Evolutionary conservation across 208 protist species (phyloP).

Genomic region (Naegleria gruberi): DNA sequence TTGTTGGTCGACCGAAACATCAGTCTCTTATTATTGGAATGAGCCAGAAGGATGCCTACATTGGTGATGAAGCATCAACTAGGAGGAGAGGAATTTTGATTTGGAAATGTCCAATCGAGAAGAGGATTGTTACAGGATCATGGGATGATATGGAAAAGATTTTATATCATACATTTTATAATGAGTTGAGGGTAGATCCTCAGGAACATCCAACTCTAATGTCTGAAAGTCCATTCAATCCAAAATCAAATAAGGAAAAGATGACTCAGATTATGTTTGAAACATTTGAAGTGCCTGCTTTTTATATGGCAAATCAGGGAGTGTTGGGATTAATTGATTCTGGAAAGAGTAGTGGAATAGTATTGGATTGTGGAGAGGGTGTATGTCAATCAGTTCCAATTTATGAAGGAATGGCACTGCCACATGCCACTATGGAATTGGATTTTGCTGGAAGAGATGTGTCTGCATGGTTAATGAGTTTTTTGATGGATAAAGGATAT

Average conservation of each 20-base stretch:
- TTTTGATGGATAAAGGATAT: constrained; percentile 1
- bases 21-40: constrained; percentile 81
- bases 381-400: neutral
- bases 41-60: constrained; percentile 78
- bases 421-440: constrained; percentile 37
- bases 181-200: constrained; percentile 6
- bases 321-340: constrained; percentile 20
- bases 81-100: constrained; percentile 15
- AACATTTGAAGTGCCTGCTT: neutral
- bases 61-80: constrained; percentile 31
- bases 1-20: constrained; percentile 55
- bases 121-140: neutral
- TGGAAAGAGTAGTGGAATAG: constrained; percentile 32
- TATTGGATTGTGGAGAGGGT: neutral
- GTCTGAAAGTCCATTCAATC: constrained; percentile 19
- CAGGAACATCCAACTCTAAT: neutral
- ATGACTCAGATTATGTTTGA: constrained; percentile 23
- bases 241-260: constrained; percentile 21
- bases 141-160: constrained; percentile 22
- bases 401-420: constrained; percentile 71
- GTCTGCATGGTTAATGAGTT: constrained; percentile 33
- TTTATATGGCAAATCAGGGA: constrained; percentile 10
- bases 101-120: constrained; percentile 22
- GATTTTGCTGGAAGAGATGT: constrained; percentile 55
- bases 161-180: neutral